These are phyloP conservation scores for Platanthera guangdongensis DNA, from an alignment of 106 monocot species.

Conservation along the genomic window DNA sequence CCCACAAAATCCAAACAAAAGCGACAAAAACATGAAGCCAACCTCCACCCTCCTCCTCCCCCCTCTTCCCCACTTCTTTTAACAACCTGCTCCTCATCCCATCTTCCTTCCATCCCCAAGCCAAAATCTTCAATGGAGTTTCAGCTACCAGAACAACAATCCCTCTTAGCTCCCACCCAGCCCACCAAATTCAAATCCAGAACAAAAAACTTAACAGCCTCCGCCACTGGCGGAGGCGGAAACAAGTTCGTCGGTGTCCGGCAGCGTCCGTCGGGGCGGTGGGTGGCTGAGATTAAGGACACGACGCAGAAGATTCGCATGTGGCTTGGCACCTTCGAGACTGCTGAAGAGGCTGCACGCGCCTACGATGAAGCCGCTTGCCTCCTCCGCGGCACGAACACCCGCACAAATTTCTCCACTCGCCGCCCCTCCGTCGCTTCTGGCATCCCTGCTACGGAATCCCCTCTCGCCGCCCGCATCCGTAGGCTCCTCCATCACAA, in stretches of 20 bases:
- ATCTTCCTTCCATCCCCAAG: not conserved
- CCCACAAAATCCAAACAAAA: conserved; percentile 8
- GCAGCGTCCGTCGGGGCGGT: conserved; percentile 63
- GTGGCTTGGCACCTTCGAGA: conserved; percentile 78
- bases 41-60: not conserved
- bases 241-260: conserved; percentile 10
- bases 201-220: not conserved
- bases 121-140: not conserved
- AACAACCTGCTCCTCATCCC: not conserved
- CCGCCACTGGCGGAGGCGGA: not conserved
- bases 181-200: conserved; percentile 10
- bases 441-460: not conserved
- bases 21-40: not conserved
- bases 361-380: conserved; percentile 73
- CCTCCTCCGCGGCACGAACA: conserved; percentile 59
- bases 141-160: not conserved
- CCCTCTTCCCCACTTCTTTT: not conserved
- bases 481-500: conserved; percentile 10
- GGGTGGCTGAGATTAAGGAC: conserved; percentile 78
- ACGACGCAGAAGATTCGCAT: conserved; percentile 73
- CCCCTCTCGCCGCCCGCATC: conserved; percentile 25
- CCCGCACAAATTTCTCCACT: conserved; percentile 55
- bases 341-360: conserved; percentile 52
- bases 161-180: not conserved
- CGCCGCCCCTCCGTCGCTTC: not conserved